Percentiles rank a stretch among this genome's conserved stretches.
phyloP scores from a whole-genome alignment of 2,329 filamentous ascomycete species.

The Simplicillium sp. region DNA sequence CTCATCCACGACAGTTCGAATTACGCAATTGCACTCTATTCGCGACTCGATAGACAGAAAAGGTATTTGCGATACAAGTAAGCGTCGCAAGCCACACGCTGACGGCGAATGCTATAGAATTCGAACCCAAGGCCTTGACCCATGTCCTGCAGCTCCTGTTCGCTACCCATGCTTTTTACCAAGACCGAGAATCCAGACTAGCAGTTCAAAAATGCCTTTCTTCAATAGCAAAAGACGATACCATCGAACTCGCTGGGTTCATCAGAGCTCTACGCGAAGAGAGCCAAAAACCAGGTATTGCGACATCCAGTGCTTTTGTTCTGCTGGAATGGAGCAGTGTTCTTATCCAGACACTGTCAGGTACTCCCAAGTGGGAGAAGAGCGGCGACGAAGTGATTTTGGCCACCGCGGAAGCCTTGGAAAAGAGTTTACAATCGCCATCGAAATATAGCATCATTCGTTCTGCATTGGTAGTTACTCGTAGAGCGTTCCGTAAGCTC shows the following conservation, averaged over 20 bases:
- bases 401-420: slow-evolving; percentile 63
- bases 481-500: slow-evolving; percentile 69
- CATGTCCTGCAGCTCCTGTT: slow-evolving; percentile 65
- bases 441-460: slow-evolving; percentile 56
- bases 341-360: slow-evolving; percentile 62
- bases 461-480: slow-evolving; percentile 67
- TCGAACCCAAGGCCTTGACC: slow-evolving; percentile 20
- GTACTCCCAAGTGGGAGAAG: slow-evolving; percentile 51
- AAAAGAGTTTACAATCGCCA: slow-evolving; percentile 62
- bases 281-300: slow-evolving; percentile 66
- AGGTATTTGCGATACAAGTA: slow-evolving; percentile 26
- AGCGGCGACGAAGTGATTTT: slow-evolving; percentile 57
- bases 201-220: slow-evolving; percentile 75
- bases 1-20: slow-evolving; percentile 50
- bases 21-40: slow-evolving; percentile 42
- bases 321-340: slow-evolving; percentile 83
- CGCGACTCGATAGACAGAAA: slow-evolving; percentile 47
- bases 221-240: slow-evolving; percentile 55
- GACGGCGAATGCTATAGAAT: slow-evolving; percentile 21
- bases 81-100: no score
- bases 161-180: slow-evolving; percentile 77
- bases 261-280: slow-evolving; percentile 61
- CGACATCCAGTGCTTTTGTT: slow-evolving; percentile 74
- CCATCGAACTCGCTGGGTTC: slow-evolving; percentile 37
- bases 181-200: slow-evolving; percentile 73